phyloP scores from a whole-genome alignment of 192 early-diverging fungal genomes.

The Linnemannia exigua region DNA sequence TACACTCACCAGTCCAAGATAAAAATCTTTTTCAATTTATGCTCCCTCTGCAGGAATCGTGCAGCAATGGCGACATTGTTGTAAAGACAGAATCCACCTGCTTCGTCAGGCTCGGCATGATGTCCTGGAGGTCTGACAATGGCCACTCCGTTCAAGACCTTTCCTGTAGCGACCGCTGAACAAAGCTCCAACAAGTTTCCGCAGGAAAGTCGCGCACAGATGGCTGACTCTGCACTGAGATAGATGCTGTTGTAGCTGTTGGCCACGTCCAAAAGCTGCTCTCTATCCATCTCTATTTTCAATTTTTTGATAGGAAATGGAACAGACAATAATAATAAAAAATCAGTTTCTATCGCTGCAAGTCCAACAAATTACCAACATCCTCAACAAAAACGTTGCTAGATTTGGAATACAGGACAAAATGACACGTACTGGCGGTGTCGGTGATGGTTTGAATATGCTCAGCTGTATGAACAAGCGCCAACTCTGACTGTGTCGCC shows the following conservation, averaged over 20 bases:
- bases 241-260: conserved; percentile 77
- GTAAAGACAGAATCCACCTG: conserved; percentile 91
- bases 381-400: too few relatives aligned
- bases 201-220: conserved; percentile 78
- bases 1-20: conserved; percentile 85
- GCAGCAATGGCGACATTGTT: conserved; percentile 94
- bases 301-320: neutral
- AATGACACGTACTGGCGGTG: conserved; percentile 55
- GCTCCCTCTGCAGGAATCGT: conserved; percentile 64
- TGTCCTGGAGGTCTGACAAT: conserved; percentile 95
- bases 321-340: too few relatives aligned
- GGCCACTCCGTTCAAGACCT: conserved; percentile 84
- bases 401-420: neutral
- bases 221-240: conserved; percentile 72
- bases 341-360: too few relatives aligned
- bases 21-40: conserved; percentile 72
- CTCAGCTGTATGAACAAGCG: conserved; percentile 65
- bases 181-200: conserved; percentile 83
- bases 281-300: conserved; percentile 57
- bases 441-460: conserved; percentile 61
- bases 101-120: conserved; percentile 82
- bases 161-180: conserved; percentile 73
- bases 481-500: conserved; percentile 64
- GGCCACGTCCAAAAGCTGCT: conserved; percentile 61
- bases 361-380: too few relatives aligned